Base-by-base conservation (phyloP, 257 asterid genomes). In the Mitragyna speciosa region DNA sequence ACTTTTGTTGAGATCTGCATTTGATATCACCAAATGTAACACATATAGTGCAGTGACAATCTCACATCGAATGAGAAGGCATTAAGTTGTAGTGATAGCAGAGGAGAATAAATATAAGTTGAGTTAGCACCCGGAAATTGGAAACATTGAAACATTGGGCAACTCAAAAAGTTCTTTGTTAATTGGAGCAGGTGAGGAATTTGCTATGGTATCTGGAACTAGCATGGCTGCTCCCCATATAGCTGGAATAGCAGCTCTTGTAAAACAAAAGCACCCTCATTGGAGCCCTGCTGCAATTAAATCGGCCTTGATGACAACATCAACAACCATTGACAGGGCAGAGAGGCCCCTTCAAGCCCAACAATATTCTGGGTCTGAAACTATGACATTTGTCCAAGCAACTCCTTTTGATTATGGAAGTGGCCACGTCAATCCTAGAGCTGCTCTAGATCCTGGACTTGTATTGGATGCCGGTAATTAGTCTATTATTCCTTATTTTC, bases 191-290 rank as follows among this genome's bases (percentile, higher is more conserved):
- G 97, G 95, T 81, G 97, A 92, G 88, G 92, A 93, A 82, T 92
- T 92, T 78, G 97, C 97, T 7, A 82, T 92, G 92, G 87, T 92
- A 81, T 92, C 97, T 30, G 97, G 97, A 56, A 92, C 97, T 39
- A 92, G 97, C 93, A 92, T 92, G 97, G 97, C 97, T 68, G 92
- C 97, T 17, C 95, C 97, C 31, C 97, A 92, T 74, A 90, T 92
- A 73, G 92, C 97, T 26, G 97, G 97, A 81, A 92, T 92, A 82
- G 95, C 97, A 64, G 93, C 97, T 83, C 95, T 92, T 30, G 80
- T 92, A 86, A 92, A 92, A 84, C 95, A 89, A 81, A 91, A 90
- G 80, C 86, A 92, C 80, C 97, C 95, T 85, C 97, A 81, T 76
- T 93, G 97, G 97, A 93, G 97, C 73, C 97, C 97, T 39, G 93